A percentile compares a stretch with the other conserved stretches of the same genome.
Evolutionary conservation across 768 basidiomycete genomes (phyloP).

Genomic region (Termitomyces sp.): DNA sequence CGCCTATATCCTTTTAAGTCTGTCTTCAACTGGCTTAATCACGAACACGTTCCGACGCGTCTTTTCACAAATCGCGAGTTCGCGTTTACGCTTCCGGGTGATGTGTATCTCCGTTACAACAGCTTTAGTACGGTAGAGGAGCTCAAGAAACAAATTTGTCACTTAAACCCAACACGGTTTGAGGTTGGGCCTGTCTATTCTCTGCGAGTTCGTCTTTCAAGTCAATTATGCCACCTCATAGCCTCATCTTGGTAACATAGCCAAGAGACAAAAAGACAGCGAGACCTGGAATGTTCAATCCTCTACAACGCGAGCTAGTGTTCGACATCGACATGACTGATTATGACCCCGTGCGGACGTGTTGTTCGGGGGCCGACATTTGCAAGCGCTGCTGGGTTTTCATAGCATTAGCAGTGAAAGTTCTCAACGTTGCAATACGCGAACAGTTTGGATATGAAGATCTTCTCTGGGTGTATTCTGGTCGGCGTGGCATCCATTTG

Average conservation of each 20-base stretch:
- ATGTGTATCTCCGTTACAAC: constrained; percentile 93
- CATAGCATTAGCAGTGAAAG: constrained; percentile 87
- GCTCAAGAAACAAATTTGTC: constrained; percentile 84
- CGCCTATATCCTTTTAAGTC: constrained; percentile 94
- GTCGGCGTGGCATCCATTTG: constrained; percentile 95
- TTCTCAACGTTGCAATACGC: constrained; percentile 74
- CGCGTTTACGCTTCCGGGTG: constrained; percentile 87
- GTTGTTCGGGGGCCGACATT: constrained; percentile 88
- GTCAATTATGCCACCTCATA: background rate
- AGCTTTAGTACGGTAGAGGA: constrained; percentile 85
- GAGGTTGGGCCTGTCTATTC: constrained; percentile 96
- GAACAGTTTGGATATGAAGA: constrained; percentile 90
- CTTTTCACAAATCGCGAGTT: constrained; percentile 95
- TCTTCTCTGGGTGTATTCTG: constrained; percentile 97
- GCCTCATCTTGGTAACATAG: constrained; percentile 33
- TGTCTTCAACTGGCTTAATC: constrained; percentile 93
- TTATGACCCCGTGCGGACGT: constrained; percentile 93
- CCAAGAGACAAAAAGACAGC: constrained; percentile 88
- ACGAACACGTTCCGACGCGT: constrained; percentile 73
- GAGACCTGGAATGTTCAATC: constrained; percentile 61
- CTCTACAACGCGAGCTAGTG: constrained; percentile 86
- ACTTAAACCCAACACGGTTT: constrained; percentile 87
- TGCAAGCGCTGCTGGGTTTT: constrained; percentile 94
- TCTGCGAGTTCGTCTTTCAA: constrained; percentile 59
- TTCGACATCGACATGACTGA: constrained; percentile 99